Conservation (phyloP, 1,284 basidiomycete species). For the Trametes hirsuta region DNA sequence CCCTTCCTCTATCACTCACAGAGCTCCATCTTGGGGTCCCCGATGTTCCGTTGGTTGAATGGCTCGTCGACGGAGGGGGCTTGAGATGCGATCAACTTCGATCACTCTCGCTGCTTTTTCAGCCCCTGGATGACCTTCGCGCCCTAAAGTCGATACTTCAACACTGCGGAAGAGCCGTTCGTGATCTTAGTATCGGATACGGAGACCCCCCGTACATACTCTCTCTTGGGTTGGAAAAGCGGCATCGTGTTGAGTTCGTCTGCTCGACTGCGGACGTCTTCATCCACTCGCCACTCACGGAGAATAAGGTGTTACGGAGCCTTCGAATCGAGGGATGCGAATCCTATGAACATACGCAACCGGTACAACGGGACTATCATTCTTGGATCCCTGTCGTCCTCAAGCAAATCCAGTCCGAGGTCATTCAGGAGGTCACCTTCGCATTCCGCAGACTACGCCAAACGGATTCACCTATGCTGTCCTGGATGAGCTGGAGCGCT, state of each 20-base stretch:
- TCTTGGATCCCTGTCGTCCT: no score
- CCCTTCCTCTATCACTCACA: neutral
- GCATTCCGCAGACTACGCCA: no score
- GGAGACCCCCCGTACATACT: neutral
- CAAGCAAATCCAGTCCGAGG: no score
- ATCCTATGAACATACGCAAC: no score
- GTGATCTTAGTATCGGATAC: constrained; percentile 2
- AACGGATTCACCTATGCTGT: no score
- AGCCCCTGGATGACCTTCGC: neutral
- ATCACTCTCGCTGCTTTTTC: neutral
- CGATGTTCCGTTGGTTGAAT: neutral
- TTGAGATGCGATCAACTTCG: neutral
- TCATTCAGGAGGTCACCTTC: no score
- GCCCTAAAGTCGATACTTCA: neutral
- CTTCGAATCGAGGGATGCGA: neutral
- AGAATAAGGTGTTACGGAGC: neutral
- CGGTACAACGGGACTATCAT: no score
- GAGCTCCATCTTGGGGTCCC: constrained; percentile 1
- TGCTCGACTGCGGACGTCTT: neutral
- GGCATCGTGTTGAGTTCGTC: neutral
- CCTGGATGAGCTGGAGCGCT: no score
- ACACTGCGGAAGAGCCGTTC: neutral
- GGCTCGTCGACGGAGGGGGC: neutral
- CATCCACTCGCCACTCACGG: neutral
- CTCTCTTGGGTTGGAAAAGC: neutral